phyloP scores from a whole-genome alignment of 306 rosid species.

The Fragaria iinumae region DNA sequence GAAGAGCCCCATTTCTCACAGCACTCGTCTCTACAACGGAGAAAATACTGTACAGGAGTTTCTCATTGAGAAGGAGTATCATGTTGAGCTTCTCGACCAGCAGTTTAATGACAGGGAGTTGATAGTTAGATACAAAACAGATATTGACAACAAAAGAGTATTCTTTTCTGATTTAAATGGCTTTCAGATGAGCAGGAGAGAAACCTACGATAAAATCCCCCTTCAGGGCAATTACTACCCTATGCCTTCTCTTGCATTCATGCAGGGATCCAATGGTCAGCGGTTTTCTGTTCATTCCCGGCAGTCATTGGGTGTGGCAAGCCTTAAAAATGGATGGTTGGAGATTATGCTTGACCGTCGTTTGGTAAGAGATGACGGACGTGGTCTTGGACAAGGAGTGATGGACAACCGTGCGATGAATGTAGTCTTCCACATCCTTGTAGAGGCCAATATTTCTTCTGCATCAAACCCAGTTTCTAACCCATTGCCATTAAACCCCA shows the following conservation, averaged over 20 bases:
- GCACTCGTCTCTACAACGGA: constrained; percentile 79
- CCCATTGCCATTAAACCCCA: constrained; percentile 58
- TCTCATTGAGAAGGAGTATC: constrained; percentile 88
- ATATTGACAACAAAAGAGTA: constrained; percentile 66
- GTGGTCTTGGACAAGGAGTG: constrained; percentile 98
- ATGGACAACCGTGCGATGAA: constrained; percentile 85
- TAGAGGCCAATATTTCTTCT: constrained; percentile 70
- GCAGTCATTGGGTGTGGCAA: constrained; percentile 90
- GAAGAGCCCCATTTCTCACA: constrained; percentile 75
- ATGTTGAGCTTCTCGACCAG: constrained; percentile 71
- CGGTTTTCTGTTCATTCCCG: constrained; percentile 87
- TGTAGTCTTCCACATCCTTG: constrained; percentile 73
- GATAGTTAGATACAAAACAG: constrained; percentile 85
- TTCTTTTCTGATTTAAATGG: constrained; percentile 92
- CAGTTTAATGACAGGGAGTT: constrained; percentile 78
- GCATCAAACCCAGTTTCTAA: constrained; percentile 47
- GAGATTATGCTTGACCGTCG: constrained; percentile 99
- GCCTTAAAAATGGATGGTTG: constrained; percentile 86
- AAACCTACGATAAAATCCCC: constrained; percentile 89
- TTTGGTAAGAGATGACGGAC: constrained; percentile 81
- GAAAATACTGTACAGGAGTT: constrained; percentile 66
- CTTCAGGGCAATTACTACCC: constrained; percentile 97
- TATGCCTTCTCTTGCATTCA: constrained; percentile 86
- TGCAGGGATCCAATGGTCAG: constrained; percentile 74
- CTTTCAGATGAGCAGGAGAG: constrained; percentile 96